Evolutionary conservation across 202 grass and related monocot genomes (phyloP).

Genomic region (Setaria italica): DNA sequence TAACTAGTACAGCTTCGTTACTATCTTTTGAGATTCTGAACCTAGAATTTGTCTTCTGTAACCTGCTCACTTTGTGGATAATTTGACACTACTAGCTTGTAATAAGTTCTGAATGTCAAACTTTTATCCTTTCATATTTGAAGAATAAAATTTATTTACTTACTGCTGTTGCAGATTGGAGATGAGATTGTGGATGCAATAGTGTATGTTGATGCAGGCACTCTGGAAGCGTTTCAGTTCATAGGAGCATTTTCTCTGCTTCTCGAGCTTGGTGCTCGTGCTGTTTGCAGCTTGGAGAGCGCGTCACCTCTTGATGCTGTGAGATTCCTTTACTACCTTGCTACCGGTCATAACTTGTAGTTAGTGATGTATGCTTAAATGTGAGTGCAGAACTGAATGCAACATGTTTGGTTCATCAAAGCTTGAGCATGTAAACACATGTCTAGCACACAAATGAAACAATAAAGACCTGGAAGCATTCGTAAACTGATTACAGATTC

Average conservation of each 20-base stretch:
- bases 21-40: neutral
- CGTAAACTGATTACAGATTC: neutral
- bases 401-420: neutral
- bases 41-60: neutral
- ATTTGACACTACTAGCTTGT: neutral
- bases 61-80: neutral
- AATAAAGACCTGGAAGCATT: neutral
- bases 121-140: neutral
- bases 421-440: neutral
- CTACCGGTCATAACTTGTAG: neutral
- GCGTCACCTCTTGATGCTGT: constrained; percentile 78
- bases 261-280: constrained; percentile 71
- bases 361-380: neutral
- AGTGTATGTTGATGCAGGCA: constrained; percentile 76
- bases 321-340: constrained; percentile 40
- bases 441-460: too few species aligned
- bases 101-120: neutral
- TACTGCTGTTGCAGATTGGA: constrained; percentile 62
- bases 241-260: constrained; percentile 76
- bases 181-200: constrained; percentile 67
- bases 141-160: neutral
- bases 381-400: neutral
- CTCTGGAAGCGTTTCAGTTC: constrained; percentile 83
- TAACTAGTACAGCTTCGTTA: neutral
- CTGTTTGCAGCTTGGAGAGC: constrained; percentile 76